Evolutionary conservation across 306 rosid species (phyloP).

Genomic region (Medicago ruthenica): DNA sequence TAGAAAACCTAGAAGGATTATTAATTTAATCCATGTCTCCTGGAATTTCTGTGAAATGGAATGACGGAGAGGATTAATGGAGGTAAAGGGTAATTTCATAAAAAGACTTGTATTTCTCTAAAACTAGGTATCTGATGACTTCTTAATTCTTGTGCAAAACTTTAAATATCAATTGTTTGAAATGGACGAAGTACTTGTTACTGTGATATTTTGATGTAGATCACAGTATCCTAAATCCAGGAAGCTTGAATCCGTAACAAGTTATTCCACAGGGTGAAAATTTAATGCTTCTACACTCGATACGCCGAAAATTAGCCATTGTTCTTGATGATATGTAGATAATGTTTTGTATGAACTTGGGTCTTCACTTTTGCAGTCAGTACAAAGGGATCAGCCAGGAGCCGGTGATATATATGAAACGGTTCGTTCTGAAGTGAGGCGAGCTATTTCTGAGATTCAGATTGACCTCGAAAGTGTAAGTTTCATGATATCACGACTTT

Average conservation of each 20-base stretch:
- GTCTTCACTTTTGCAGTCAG: conserved; percentile 56
- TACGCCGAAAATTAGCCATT: neutral
- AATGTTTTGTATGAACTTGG: neutral
- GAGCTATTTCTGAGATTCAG: conserved; percentile 86
- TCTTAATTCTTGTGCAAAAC: conserved; percentile 2
- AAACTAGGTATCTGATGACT: neutral
- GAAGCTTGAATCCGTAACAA: conserved; percentile 20
- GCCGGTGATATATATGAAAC: conserved; percentile 74
- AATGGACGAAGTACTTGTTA: conserved; percentile 1
- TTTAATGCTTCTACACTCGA: conserved; percentile 33
- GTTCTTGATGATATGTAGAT: conserved; percentile 12
- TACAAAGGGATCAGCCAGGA: conserved; percentile 49
- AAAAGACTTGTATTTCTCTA: neutral
- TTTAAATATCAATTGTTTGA: neutral
- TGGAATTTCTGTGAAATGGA: neutral
- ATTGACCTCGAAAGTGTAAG: conserved; percentile 80
- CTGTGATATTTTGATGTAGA: neutral
- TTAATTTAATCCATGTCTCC: neutral
- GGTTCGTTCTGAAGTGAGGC: conserved; percentile 87
- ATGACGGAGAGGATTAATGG: neutral
- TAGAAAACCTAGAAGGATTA: neutral
- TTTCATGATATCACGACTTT: conserved; percentile 33
- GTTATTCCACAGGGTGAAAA: conserved; percentile 2
- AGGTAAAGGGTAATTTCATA: neutral
- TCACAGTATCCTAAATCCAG: neutral